Evolutionary conservation across 2,329 filamentous ascomycete genomes (phyloP).

Genomic region (Pseudocercospora musae): DNA sequence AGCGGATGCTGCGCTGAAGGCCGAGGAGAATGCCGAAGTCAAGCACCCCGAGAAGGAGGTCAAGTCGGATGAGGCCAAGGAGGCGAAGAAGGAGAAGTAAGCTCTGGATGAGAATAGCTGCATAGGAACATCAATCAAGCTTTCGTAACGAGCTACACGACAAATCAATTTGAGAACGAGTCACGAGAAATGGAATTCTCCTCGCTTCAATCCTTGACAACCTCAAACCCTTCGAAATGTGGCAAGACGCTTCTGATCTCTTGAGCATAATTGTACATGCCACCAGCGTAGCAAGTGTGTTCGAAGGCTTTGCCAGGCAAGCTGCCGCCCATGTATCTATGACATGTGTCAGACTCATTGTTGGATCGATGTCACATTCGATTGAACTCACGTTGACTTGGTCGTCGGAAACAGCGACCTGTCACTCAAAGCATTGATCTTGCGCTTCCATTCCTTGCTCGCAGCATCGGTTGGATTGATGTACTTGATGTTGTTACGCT

Average conservation of each 20-base stretch:
- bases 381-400: constrained; percentile 25
- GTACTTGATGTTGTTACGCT: constrained; percentile 29
- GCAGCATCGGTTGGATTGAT: constrained; percentile 33
- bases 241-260: constrained; percentile 30
- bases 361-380: background rate
- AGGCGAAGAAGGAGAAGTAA: background rate
- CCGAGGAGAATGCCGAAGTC: background rate
- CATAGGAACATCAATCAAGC: background rate
- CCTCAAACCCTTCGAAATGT: constrained; percentile 26
- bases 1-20: background rate
- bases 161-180: background rate
- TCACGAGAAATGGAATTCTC: background rate
- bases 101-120: background rate
- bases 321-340: constrained; percentile 21
- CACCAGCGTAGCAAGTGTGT: constrained; percentile 31
- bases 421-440: constrained; percentile 30
- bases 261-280: constrained; percentile 27
- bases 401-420: constrained; percentile 31
- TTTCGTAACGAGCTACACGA: background rate
- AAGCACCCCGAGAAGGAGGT: background rate
- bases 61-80: background rate
- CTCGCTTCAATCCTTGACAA: constrained; percentile 15
- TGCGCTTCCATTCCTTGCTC: constrained; percentile 31
- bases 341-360: background rate
- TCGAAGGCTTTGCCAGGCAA: constrained; percentile 30